A percentile compares a stretch with the other conserved stretches of the same genome.
phyloP scores from a whole-genome alignment of 2,329 filamentous ascomycete species.

The Hypoxylon sp. region DNA sequence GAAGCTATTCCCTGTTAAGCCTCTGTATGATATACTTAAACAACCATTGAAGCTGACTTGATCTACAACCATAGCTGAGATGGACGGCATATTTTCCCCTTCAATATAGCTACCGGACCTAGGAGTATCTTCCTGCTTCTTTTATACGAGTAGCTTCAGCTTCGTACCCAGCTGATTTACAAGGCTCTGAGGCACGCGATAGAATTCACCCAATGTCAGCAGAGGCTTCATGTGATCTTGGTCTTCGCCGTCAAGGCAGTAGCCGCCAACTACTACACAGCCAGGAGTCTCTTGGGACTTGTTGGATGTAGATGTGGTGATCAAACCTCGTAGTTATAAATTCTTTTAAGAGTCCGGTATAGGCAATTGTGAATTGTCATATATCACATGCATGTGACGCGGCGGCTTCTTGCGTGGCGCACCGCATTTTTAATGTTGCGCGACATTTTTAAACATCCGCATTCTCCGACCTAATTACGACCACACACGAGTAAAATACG shows the following conservation, averaged over 20 bases:
- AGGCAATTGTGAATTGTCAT: neutral
- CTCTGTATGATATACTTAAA: neutral
- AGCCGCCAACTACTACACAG: neutral
- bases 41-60: neutral
- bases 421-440: neutral
- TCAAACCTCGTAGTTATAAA: too few relatives aligned
- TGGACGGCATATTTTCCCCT: neutral
- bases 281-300: neutral
- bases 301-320: neutral
- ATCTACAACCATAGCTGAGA: neutral
- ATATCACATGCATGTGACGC: constrained; percentile 1
- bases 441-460: neutral
- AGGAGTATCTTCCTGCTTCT: neutral
- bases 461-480: neutral
- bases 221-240: neutral
- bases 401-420: neutral
- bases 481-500: neutral
- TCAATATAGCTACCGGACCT: neutral
- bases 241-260: neutral
- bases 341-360: too few relatives aligned
- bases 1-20: neutral
- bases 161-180: neutral
- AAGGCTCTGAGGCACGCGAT: neutral
- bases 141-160: neutral
- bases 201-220: neutral